Evolutionary conservation across 75 land plant genomes (phyloP), one percentile per base, ranked within the genome.

Genomic region (Cryptomeria japonica): DNA sequence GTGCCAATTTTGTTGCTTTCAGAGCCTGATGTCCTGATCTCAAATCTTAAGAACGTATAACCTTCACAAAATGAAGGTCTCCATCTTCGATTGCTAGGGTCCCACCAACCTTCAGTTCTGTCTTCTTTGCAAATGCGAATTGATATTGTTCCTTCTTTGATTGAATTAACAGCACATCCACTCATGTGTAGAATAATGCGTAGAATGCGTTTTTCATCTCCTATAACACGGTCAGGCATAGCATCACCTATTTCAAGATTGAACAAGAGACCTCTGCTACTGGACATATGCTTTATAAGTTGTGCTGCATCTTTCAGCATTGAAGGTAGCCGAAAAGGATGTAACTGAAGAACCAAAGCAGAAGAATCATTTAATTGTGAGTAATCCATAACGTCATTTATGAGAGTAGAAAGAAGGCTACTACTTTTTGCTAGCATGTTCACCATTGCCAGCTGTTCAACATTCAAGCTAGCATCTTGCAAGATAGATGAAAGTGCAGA

Each of bases 361-460:
- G 90, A 88, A 5, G 89, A 86, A 42, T 88, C 95, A 75, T 92
- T 92, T 28, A 91, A 31, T 47, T 85, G 80, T 18, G 92, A 93
- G 44, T 88, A 86, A 61, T 90, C 92, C 36, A 91, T 73, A 32
- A 89, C 90, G 83, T 94, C 94, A 47, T 93, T 87, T 37, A 92
- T 91, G 37, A 92, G 58, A 55, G 92, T 91, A 34, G 94, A 92
- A 36, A 93, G 78, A 37, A 92, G 89, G 41, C 88, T 86, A 75
- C 95, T 87, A 58, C 90, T 89, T 77, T 92, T 94, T 31, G 92
- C 89, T 85, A 95, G 90, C n/a, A 95, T 95, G 56, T 95, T 95
- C 72, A 93, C 91, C 85, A 95, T 88, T 49, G 85, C 87, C 89
- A 88, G 91, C 91, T 95, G 94, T 19, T 94, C 91, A 70, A 44